Evolutionary conservation across 768 basidiomycete genomes (phyloP), one percentile per base, ranked within the genome.

Genomic region (Cyathus striatus): DNA sequence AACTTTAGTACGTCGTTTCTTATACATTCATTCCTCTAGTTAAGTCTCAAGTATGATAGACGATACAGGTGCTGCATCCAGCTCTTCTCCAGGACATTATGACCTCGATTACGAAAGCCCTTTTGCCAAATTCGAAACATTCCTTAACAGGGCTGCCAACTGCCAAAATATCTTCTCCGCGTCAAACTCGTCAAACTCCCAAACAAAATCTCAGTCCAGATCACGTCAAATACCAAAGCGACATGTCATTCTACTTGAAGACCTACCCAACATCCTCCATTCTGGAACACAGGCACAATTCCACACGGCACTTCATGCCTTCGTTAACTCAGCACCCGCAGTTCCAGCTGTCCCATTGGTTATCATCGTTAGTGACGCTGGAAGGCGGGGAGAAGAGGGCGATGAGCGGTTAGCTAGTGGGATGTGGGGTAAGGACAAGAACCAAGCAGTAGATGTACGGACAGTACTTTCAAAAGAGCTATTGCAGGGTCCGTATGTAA

Each of bases 231-330:
- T 43, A 22, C 41, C 46, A 39, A 65, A 64, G 49, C 75, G 72
- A 0, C 80, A 81, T 24, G 55, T 94, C 5, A 73, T 97, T 41
- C 78, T 97, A 3, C 68, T 96, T 6, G 90, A 94, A 62, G 88
- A 94, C 44, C 74, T 99, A 1, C 96, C 95, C 0, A 97, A 98
- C 56, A 78, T 97, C 42, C 67, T 90, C 4, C 90, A 92, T 62
- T 60, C 67, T 4, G 65, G 72, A 18, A 89, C 84, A 0, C 83
- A 81, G 53, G 62, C 66, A 12, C 75, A 76, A 6, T 94, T 95
- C 59, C 91, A 92, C 55, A 69, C 76, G 0, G 70, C 83, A 4
- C 58, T 96, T 1, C 63, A 79, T 38, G 58, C 75, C 1, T 72
- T 91, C 35, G 74, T 82, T 7, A 52, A 59, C 9, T 59, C 66